A percentile compares a stretch with the other conserved stretches of the same genome.
Conservation (phyloP, 2,329 filamentous ascomycete genomes). For the Fusarium transvaalense region DNA sequence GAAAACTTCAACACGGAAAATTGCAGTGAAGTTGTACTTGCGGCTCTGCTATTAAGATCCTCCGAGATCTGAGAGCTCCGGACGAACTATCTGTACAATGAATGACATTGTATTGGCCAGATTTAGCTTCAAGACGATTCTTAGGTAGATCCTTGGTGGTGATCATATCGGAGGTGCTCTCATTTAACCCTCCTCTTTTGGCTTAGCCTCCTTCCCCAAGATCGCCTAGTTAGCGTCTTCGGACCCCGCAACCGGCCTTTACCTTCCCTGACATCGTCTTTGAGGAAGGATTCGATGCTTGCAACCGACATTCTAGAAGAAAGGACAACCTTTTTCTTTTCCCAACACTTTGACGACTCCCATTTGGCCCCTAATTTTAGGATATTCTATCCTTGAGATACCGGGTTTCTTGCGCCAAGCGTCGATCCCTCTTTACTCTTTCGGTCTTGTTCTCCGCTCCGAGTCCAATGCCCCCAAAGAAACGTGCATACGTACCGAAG, state of each 20-base stretch:
- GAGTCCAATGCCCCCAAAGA: slow-evolving; percentile 44
- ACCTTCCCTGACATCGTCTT: not conserved
- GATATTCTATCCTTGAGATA: not conserved
- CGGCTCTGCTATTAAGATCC: no score
- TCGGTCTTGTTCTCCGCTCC: not conserved
- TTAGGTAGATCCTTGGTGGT: no score
- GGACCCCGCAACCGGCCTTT: slow-evolving; percentile 20
- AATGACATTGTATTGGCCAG: no score
- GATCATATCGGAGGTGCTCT: slow-evolving; percentile 21
- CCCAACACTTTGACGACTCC: not conserved
- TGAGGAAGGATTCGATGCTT: slow-evolving; percentile 17
- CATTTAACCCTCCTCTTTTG: slow-evolving; percentile 4
- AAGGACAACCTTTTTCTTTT: not conserved
- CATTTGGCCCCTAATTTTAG: not conserved
- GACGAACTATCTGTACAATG: no score
- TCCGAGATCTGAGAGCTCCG: no score
- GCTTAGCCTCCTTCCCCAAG: not conserved
- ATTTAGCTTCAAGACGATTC: no score
- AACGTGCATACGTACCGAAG: slow-evolving; percentile 46
- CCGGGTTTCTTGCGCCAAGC: not conserved
- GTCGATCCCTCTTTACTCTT: slow-evolving; percentile 20
- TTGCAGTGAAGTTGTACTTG: no score
- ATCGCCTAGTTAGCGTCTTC: not conserved
- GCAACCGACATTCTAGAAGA: slow-evolving; percentile 10
- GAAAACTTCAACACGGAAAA: no score